Evolutionary conservation across 345 rosid genomes (phyloP).

Genomic region (Streptanthus diversifolius): DNA sequence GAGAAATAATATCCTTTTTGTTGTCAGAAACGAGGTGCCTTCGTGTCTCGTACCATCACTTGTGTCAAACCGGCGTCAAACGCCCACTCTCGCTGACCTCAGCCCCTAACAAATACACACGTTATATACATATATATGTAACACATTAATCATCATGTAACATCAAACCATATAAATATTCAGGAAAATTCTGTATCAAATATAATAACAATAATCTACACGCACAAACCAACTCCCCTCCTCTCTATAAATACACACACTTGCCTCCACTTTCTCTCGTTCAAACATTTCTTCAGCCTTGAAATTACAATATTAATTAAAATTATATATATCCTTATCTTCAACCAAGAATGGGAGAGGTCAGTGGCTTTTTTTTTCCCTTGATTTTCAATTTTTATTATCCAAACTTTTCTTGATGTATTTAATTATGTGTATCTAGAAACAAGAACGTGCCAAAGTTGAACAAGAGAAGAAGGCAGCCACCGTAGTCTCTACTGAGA

Average conservation of each 20-base stretch:
- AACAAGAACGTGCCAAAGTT: conserved; percentile 42
- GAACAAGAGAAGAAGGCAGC: conserved; percentile 51
- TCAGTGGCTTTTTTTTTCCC: conserved; percentile 15
- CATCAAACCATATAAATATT: conserved; percentile 12
- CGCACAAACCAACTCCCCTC: neutral
- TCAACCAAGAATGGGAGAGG: conserved; percentile 51
- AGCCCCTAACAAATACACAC: conserved; percentile 18
- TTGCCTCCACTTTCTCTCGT: conserved; percentile 33
- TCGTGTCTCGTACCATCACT: conserved; percentile 29
- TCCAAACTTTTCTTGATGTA: neutral
- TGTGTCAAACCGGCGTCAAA: conserved; percentile 33
- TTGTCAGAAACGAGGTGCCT: conserved; percentile 17
- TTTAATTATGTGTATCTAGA: conserved; percentile 14
- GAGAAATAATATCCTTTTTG: conserved; percentile 1
- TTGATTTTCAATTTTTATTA: neutral
- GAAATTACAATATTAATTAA: neutral
- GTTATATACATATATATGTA: conserved; percentile 1
- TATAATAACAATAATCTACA: conserved; percentile 10
- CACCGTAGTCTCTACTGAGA: conserved; percentile 33
- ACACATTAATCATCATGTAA: conserved; percentile 19
- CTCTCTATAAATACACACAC: conserved; percentile 42
- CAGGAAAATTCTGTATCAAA: neutral
- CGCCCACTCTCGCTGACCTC: conserved; percentile 39
- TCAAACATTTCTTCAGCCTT: conserved; percentile 25
- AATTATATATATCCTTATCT: neutral